Base-by-base conservation (phyloP, 1,284 basidiomycete genomes). In the Ceratobasidium papillatum region DNA sequence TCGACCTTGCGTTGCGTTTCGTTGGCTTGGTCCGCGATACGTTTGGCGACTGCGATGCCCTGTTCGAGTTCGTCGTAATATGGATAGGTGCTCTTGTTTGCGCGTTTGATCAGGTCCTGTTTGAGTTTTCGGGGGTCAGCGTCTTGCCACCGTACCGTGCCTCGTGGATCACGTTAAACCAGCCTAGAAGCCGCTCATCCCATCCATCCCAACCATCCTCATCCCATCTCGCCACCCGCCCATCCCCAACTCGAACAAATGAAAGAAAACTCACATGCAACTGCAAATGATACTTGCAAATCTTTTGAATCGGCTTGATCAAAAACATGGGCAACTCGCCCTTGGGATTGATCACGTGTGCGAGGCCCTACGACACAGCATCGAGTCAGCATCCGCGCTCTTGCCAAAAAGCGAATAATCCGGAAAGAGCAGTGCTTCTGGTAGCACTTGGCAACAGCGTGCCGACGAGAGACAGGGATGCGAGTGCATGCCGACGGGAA, bases 21-120 rank as follows among this genome's bases (percentile, higher is more conserved):
- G 81, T 99, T 99, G 83, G 99, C 96, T 82, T 92, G 94, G 82
- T 95, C 94, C 14, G 97, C 93, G 79, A 99, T 96, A 41, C 96
- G 91, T 83, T 95, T 95, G 51, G 96, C 94, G 4, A 95, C 91
- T 5, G 89, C 91, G 9, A 92, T 88, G 25, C 97, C 98, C 56
- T 87, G 87, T 81, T 92, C 89, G 58, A 99, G 88, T 80, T 99
- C 96, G 38, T 91, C 88, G 76, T 90, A 90, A 80, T 92, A 86
- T 0, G 90, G 88, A 82, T 94, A 95, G 66, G 88, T 87, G 47
- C 59, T 41, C 43, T 65, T 74, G 71, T 47, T 74, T 25, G 61
- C 69, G 45, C 52, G 85, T 83, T 43, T 62, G 63, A 58, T 47
- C 7, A 76, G 43, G 56, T 73, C 75, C 63, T 64, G 30, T 17